Evolutionary conservation across 2,329 filamentous ascomycete species (phyloP), one percentile per base, ranked within the genome.

Genomic region (Zelopaecilomyces penicillatus): DNA sequence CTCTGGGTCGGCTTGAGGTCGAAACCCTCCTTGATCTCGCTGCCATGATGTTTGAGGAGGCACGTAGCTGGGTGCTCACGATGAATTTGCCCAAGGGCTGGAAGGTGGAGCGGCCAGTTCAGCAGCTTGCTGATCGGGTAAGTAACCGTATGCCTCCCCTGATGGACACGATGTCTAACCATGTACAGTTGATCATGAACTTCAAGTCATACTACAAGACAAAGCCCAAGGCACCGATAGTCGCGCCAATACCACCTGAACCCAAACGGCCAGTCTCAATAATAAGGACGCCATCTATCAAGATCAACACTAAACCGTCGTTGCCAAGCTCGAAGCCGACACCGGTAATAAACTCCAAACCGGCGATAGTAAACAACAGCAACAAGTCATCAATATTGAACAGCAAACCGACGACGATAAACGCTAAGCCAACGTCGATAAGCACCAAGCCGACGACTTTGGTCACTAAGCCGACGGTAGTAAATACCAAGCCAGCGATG

Each of bases 31-130:
- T 71, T 38, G 65, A 70, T 49, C 48, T 71, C n/a, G 69, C 68
- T 10, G 65, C 62, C 7, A 67, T 68, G 62, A 70, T 71, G 66
- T 70, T 71, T 50, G 68, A 71, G 46, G 67, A 69, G 49, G 65
- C 68, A 9, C 55, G 59, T 37, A 62, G 61, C 41, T 71, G 66
- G 63, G 57, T 70, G 6, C 42, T 71, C 8, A 69, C 67, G 1
- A 45, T 71, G 11, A 61, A 61, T 46, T 56, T 68, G 42, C 68
- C 68, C 6, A 67, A 68, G 52, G 59, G 55, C 6, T 71, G 68
- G 68, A 66, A 55, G 50, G 61, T 60, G 11, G 61, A 63, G 49
- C 61, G 65, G 47, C 57, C 62, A 5, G 52, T 55, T 7, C 57
- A 61, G 44, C 61, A 63, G 47, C 55, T 64, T n/a, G 55, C 59